Percentiles rank a stretch among this genome's conserved stretches.
Conservation (phyloP, 176 grass and related monocot species). For the Raddia distichophylla region DNA sequence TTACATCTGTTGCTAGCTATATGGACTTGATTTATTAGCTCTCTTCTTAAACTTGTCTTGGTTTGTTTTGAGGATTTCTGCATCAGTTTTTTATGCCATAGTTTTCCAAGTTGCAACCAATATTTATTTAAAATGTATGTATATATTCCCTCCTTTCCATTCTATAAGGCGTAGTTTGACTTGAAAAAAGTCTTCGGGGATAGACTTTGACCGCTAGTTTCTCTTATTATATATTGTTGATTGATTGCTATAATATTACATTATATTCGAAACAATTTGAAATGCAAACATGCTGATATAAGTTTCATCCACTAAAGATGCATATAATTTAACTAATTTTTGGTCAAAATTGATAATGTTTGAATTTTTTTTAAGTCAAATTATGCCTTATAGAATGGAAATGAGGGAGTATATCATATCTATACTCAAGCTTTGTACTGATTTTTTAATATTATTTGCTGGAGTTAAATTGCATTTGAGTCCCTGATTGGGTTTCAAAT, state of each 20-base stretch:
- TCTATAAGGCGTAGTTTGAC: too few relatives aligned
- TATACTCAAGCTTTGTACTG: neutral
- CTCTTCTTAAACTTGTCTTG: neutral
- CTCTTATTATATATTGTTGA: too few relatives aligned
- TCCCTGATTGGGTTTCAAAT: neutral
- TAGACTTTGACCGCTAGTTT: too few relatives aligned
- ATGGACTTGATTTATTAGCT: constrained; percentile 29
- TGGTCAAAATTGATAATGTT: too few relatives aligned
- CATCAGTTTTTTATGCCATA: constrained; percentile 13
- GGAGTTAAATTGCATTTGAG: constrained; percentile 5
- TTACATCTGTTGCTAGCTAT: constrained; percentile 8
- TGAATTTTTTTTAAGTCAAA: too few relatives aligned
- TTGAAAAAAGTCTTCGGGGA: too few relatives aligned
- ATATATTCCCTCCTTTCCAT: neutral
- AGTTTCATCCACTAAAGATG: too few relatives aligned
- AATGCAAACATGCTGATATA: too few relatives aligned
- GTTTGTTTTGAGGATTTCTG: neutral
- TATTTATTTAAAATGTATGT: constrained; percentile 29
- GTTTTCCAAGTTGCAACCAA: constrained; percentile 8
- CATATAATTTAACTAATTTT: too few relatives aligned
- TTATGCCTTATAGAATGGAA: too few relatives aligned
- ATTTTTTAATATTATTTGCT: constrained; percentile 16
- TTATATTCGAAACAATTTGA: too few relatives aligned
- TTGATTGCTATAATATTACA: too few relatives aligned
- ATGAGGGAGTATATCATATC: neutral